Conservation (phyloP, 2,329 filamentous ascomycete species). For the Huntiella omanensis region DNA sequence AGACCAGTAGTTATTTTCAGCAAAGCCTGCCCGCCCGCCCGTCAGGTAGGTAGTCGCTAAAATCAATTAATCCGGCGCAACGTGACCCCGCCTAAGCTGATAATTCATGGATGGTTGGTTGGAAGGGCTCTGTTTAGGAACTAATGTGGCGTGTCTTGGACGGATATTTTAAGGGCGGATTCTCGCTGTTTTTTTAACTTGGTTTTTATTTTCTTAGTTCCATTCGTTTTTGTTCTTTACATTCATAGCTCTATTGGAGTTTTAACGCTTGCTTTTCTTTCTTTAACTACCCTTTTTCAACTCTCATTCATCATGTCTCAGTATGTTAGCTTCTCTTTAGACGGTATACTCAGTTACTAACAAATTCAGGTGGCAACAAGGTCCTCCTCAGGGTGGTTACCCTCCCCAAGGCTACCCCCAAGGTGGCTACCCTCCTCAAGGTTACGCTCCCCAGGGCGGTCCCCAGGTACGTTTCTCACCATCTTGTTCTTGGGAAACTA, state of each 20-base stretch:
- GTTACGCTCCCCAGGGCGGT: slow-evolving; percentile 15
- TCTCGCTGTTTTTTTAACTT: not conserved
- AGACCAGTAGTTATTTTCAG: not conserved
- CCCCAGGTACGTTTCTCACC: not conserved
- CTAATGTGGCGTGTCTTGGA: not conserved
- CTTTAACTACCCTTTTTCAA: not conserved
- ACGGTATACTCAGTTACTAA: not conserved
- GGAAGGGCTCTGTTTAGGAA: not conserved
- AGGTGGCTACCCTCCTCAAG: slow-evolving; percentile 15
- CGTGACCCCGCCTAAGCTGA: too few relatives aligned
- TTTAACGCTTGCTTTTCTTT: slow-evolving; percentile 1
- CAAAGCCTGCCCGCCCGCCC: not conserved
- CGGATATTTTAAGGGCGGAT: not conserved
- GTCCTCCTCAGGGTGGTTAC: slow-evolving; percentile 15
- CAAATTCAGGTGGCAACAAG: slow-evolving; percentile 9
- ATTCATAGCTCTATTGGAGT: not conserved
- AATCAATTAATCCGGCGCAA: too few relatives aligned
- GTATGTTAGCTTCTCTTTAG: not conserved
- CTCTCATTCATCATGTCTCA: not conserved
- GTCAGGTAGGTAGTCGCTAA: not conserved
- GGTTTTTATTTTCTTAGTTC: not conserved
- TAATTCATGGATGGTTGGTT: too few relatives aligned
- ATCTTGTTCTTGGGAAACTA: not conserved
- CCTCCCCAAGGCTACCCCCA: slow-evolving; percentile 15
- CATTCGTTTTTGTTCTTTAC: slow-evolving; percentile 1